Base-by-base conservation (phyloP, 139 green algal species). In the Ettlia oleoabundans region DNA sequence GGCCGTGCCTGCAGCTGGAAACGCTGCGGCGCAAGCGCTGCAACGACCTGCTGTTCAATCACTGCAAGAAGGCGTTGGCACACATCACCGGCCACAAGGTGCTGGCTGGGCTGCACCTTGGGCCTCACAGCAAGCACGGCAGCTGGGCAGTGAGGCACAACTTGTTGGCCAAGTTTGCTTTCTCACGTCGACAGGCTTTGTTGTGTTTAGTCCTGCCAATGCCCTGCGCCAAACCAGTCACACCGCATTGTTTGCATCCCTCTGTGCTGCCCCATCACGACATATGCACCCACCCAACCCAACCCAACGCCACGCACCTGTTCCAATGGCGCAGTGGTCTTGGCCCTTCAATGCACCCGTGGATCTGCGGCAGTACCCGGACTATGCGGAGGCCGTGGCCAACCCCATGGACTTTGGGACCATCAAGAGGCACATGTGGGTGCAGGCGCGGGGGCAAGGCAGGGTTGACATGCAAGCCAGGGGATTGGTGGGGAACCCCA, bases 261-360 rank as follows among this genome's bases (percentile, higher is more conserved):
- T n/a, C n/a, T n/a, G n/a, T n/a, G n/a, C n/a, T n/a, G n/a, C n/a
- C n/a, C n/a, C n/a, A n/a, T n/a, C n/a, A n/a, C n/a, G 15, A 58
- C 47, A 58, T 24, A 8, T 69, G n/a, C 32, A 42, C 18, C 30
- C 65, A 21, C n/a, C 19, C 65, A 30, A 38, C 61, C 19, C 64
- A 30, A 2, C 41, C 35, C 37, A 13, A 52, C 1, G 3, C 73
- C 26, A 24, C 73, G 2, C 21, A 15, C 53, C 18, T 5, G 0
- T 24, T 5, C 51, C 67, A 0, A 1, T 52, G 6, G 9, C 30
- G 61, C 58, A 81, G 71, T 98, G 87, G 86, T 91, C 94, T 7
- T 97, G 86, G 78, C 91, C 92, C 5, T 98, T 98, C 88, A 92
- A 93, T 72, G 84, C 58, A 0, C 95, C 95, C 2, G 95, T 98